Conservation (phyloP, 169 alveolate genomes). For the Cryptosporidium sp. region DNA sequence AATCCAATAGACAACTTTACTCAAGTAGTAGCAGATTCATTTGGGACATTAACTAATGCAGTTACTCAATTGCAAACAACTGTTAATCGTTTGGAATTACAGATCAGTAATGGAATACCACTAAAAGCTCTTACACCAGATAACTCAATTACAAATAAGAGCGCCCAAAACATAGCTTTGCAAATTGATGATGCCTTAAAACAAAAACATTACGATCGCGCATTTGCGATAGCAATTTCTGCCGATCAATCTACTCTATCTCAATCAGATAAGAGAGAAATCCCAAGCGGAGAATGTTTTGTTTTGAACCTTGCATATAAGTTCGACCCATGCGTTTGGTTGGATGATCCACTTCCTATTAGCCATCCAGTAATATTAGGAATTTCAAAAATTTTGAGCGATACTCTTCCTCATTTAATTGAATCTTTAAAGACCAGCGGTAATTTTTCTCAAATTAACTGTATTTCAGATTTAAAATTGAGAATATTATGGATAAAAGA, state of each 20-base stretch:
- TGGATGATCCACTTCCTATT: slow-evolving; percentile 56
- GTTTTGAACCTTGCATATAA: slow-evolving; percentile 45
- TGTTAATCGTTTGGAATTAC: slow-evolving; percentile 20
- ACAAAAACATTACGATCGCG: slow-evolving; percentile 57
- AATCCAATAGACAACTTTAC: slow-evolving; percentile 38
- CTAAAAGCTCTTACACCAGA: neutral
- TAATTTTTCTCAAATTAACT: neutral
- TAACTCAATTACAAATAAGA: neutral
- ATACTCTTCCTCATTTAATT: slow-evolving; percentile 22
- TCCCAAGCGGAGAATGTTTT: slow-evolving; percentile 38
- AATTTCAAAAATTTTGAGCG: slow-evolving; percentile 24
- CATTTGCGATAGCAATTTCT: slow-evolving; percentile 67
- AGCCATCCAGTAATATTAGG: slow-evolving; percentile 52
- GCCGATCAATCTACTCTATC: slow-evolving; percentile 47
- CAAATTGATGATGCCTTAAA: slow-evolving; percentile 55
- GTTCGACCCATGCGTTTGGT: slow-evolving; percentile 57
- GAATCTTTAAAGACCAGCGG: neutral
- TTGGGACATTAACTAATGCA: slow-evolving; percentile 39
- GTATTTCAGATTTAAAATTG: slow-evolving; percentile 17
- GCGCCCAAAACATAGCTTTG: neutral
- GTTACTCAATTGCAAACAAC: slow-evolving; percentile 38
- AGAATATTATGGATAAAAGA: slow-evolving; percentile 55
- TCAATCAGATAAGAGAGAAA: neutral
- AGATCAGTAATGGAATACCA: neutral
- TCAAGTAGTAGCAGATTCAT: slow-evolving; percentile 58